Conservation (phyloP, 495 filamentous ascomycete genomes). For the Xylaria bambusicola region DNA sequence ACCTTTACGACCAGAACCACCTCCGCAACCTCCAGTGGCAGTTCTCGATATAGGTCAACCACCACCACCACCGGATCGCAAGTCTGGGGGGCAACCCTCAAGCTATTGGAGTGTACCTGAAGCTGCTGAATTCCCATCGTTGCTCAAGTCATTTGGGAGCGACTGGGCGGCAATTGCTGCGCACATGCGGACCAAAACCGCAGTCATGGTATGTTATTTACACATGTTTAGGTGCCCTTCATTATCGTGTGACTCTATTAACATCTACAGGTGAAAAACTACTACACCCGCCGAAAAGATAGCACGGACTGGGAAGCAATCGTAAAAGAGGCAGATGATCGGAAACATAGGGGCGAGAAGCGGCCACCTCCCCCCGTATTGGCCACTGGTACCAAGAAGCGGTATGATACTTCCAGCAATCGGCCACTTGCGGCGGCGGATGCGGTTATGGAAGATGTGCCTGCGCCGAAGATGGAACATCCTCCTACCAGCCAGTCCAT, state of each 20-base stretch:
- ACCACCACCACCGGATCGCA: constrained; percentile 42
- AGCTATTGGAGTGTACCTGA: constrained; percentile 99
- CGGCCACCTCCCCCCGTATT: constrained; percentile 67
- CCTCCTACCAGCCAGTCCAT: constrained; percentile 33
- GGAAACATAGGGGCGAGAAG: constrained; percentile 68
- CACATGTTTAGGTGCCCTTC: neutral
- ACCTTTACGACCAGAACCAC: constrained; percentile 49
- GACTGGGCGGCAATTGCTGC: constrained; percentile 83
- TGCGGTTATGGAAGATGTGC: constrained; percentile 55
- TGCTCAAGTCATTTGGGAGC: constrained; percentile 81
- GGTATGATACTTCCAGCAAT: constrained; percentile 53
- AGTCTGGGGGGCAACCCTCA: constrained; percentile 63
- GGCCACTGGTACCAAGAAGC: constrained; percentile 50
- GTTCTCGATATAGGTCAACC: constrained; percentile 45
- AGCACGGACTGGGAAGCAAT: constrained; percentile 70
- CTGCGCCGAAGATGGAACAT: constrained; percentile 48
- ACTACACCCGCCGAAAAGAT: constrained; percentile 81
- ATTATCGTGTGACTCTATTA: constrained; percentile 23
- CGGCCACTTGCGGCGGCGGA: constrained; percentile 59
- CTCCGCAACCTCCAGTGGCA: constrained; percentile 41
- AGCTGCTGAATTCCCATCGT: constrained; percentile 73
- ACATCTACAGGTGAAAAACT: constrained; percentile 80
- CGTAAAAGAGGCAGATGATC: constrained; percentile 69
- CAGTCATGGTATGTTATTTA: constrained; percentile 76
- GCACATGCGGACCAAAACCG: constrained; percentile 89